Base-by-base conservation (phyloP, 345 rosid species). In the Pugionium cornutum region DNA sequence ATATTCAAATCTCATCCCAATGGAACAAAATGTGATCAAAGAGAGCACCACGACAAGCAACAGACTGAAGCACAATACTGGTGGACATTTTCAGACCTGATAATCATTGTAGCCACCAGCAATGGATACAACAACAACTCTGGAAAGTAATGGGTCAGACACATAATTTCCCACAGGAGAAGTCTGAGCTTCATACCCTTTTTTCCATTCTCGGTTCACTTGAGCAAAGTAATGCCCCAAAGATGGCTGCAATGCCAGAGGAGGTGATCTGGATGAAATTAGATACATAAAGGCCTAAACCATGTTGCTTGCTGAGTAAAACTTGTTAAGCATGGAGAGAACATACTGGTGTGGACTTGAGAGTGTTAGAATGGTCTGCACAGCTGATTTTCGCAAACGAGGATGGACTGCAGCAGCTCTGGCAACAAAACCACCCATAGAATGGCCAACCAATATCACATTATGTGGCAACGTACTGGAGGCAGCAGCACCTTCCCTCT, bases 341-440 rank as follows among this genome's bases (percentile, higher is more conserved):
- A 71, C 96, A 82, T 77, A 94, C 99, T 94, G 99, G 67, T 94
- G 99, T 6, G 99, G 92, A 61, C 85, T 83, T 81, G 99, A 86
- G 77, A 94, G 96, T 6, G 99, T 94, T 36, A 94, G 81, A 69
- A 94, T 70, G 72, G 97, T 94, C 74, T 84, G 88, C 50, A 94
- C 91, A 43, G 92, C 82, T 58, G 82, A 83, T 76, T 86, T 88
- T 77, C 92, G 82, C 59, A 94, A 76, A 64, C 27, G 79, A 56
- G 97, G 97, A 75, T 94, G 97, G 67, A 88, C 73, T 3, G 84
- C 78, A 66, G 95, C 97, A 69, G 99, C 97, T 85, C 99, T 86
- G 67, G 99, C 96, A 77, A 94, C 97, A 80, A 94, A 90, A 62
- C 99, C 99, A 75, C 99, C 99, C 92, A 94, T 88, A 56, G 99